phyloP scores from a whole-genome alignment of 805 yeast species.

The Cyberlindnera maritima region DNA sequence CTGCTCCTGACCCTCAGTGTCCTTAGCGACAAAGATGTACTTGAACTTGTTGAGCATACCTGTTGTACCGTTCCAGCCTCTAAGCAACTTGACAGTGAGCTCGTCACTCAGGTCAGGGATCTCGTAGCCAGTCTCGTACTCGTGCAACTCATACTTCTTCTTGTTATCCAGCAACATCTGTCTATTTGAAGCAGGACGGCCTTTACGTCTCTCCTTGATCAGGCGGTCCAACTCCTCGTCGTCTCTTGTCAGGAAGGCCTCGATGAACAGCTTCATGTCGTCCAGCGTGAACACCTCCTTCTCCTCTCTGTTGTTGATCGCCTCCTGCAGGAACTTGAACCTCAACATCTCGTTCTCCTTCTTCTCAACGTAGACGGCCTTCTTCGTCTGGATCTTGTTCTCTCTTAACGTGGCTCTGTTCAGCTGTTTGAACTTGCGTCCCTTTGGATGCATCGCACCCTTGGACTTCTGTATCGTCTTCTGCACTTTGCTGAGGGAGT shows the following conservation, averaged over 20 bases:
- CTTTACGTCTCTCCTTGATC: slow-evolving; percentile 68
- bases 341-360: slow-evolving; percentile 60
- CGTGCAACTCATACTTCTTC: slow-evolving; percentile 56
- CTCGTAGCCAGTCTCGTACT: slow-evolving; percentile 65
- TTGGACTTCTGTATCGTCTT: slow-evolving; percentile 55
- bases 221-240: slow-evolving; percentile 72
- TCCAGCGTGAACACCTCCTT: slow-evolving; percentile 45
- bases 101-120: slow-evolving; percentile 70
- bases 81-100: slow-evolving; percentile 55
- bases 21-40: slow-evolving; percentile 26
- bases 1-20: slow-evolving; percentile 9
- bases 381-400: slow-evolving; percentile 59
- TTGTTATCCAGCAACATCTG: slow-evolving; percentile 66
- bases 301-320: slow-evolving; percentile 42
- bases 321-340: slow-evolving; percentile 57
- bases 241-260: slow-evolving; percentile 62
- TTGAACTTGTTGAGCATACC: slow-evolving; percentile 73
- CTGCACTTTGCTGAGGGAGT: slow-evolving; percentile 62
- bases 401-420: slow-evolving; percentile 88
- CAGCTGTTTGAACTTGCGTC: slow-evolving; percentile 82
- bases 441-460: slow-evolving; percentile 75
- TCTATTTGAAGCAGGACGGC: slow-evolving; percentile 75
- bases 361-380: slow-evolving; percentile 53
- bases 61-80: slow-evolving; percentile 77
- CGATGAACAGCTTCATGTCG: slow-evolving; percentile 61